Percentiles rank a stretch among this genome's conserved stretches.
Conservation (phyloP, 2,329 filamentous ascomycete species). For the Shiraia sp. region DNA sequence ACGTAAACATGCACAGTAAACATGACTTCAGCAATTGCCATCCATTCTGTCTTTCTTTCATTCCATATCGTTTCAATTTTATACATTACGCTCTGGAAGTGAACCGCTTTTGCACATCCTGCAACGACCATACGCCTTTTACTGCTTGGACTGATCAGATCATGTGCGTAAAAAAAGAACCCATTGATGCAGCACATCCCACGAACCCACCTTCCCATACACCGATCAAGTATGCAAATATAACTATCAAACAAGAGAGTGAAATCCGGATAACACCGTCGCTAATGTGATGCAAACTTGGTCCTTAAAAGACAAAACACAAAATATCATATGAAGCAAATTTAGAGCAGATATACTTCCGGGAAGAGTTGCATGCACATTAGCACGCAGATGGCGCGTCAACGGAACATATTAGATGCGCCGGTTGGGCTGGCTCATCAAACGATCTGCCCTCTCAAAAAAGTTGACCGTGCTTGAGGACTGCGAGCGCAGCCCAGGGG, state of each 20-base stretch:
- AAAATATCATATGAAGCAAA: no score
- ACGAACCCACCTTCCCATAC: neutral
- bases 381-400: neutral
- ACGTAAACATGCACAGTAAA: no score
- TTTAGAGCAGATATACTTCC: no score
- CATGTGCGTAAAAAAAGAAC: neutral
- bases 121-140: neutral
- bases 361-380: no score
- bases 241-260: conserved; percentile 4
- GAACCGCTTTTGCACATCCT: conserved; percentile 2
- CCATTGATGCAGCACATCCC: neutral
- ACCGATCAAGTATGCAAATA: conserved; percentile 5
- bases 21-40: no score
- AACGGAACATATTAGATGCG: conserved; percentile 23
- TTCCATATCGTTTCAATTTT: no score
- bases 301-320: no score
- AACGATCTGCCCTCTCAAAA: conserved; percentile 41
- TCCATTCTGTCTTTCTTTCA: no score
- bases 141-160: neutral
- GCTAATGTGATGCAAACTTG: conserved; percentile 19
- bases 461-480: conserved; percentile 36
- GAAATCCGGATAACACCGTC: conserved; percentile 19
- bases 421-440: conserved; percentile 35
- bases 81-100: conserved; percentile 5
- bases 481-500: conserved; percentile 31